Evolutionary conservation across 108 stramenopile species (phyloP), one percentile per base, ranked within the genome.

Genomic region (Skeletonema tropicum): DNA sequence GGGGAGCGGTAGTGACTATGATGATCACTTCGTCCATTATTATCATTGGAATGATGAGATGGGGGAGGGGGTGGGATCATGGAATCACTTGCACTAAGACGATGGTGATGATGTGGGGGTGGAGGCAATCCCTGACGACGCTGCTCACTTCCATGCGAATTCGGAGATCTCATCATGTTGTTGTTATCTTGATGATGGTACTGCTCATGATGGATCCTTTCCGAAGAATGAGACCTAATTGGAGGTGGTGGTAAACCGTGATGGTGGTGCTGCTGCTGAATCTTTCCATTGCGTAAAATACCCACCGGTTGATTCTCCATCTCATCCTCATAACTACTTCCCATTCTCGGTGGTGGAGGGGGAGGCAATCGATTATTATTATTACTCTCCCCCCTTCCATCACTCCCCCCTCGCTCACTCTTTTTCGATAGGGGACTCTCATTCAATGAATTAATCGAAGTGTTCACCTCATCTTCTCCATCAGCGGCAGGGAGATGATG

Each of bases 91-190:
- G 13, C 14, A 46, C 45, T 14, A 46, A 46, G 14, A 0, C n/a
- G 45, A 19, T 68, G 55, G n/a, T 57, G 68, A 68, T 57, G 68
- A 15, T 55, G 68, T 33, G 68, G 68, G 7, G 68, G 68, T 25
- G 68, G 68, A 17, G 68, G 68, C 32, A 33, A 55, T 31, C 25
- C 33, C 32, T 55, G 49, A 29, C 26, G 26, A 29, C 26, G 26
- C 25, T 55, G 68, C 55, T 57, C 45, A 46, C 38, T 17, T 57
- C 68, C 14, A 23, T 10, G n/a, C 10, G 49, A 23, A 29, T 29
- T 29, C 2, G 26, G 26, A 29, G 26, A 29, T 29, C 26, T 29
- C 26, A 29, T 29, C 26, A 29, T 29, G 26, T 29, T 29, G 26
- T 29, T 29, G 26, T 29, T 29, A 29, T 29, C 26, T 14, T 64